Evolutionary conservation across 257 asterid genomes (phyloP).

Genomic region (Solanum lignicaule): DNA sequence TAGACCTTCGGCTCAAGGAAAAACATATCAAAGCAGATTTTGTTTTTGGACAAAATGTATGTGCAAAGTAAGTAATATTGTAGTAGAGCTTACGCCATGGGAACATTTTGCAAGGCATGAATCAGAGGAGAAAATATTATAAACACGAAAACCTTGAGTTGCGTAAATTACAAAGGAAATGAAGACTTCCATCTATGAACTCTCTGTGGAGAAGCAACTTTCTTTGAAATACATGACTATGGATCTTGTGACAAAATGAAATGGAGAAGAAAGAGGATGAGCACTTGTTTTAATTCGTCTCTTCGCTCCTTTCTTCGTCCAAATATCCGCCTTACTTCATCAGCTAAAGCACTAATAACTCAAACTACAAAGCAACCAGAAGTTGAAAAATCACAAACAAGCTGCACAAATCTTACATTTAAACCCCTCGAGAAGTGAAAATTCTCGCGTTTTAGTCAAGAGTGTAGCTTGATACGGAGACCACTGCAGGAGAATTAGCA

Average conservation of each 20-base stretch:
- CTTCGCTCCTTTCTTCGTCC: slow-evolving; percentile 9
- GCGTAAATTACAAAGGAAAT: background rate
- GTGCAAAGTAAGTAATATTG: background rate
- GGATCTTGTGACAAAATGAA: background rate
- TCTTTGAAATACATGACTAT: background rate
- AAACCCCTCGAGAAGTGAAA: background rate
- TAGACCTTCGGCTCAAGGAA: background rate
- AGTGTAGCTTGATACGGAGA: slow-evolving; percentile 33
- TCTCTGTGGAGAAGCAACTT: background rate
- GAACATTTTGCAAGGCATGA: background rate
- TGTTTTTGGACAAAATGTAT: background rate
- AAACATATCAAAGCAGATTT: background rate
- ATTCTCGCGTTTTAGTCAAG: slow-evolving; percentile 11
- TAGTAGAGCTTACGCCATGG: background rate
- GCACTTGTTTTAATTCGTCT: slow-evolving; percentile 12
- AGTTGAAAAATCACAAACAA: slow-evolving; percentile 3
- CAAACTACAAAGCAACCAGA: background rate
- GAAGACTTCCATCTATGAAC: background rate
- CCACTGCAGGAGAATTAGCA: slow-evolving; percentile 21
- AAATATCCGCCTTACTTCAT: background rate
- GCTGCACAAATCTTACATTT: slow-evolving; percentile 7
- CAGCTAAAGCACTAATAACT: background rate
- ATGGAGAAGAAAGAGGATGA: slow-evolving; percentile 20
- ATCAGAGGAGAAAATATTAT: background rate
- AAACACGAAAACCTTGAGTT: background rate